phyloP scores from a whole-genome alignment of 2,329 filamentous ascomycete species.

The Sporothrix variecibatus region DNA sequence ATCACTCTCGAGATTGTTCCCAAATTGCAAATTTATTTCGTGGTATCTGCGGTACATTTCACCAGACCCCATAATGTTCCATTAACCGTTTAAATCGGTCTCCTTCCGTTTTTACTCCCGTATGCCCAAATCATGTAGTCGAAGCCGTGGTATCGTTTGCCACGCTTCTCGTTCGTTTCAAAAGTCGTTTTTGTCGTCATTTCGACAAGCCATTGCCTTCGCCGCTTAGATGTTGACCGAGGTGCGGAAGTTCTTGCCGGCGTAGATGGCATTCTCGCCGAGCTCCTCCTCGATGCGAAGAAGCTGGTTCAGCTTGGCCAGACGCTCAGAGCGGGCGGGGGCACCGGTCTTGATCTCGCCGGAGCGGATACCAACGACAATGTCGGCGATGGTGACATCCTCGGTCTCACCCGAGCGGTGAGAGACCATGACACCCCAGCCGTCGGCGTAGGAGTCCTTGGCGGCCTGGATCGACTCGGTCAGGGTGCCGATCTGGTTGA shows the following conservation, averaged over 20 bases:
- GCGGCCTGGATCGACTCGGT: constrained; percentile 98
- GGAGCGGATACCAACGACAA: constrained; percentile 92
- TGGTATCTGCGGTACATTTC: constrained; percentile 26
- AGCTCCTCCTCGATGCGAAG: constrained; percentile 99
- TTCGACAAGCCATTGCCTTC: neutral
- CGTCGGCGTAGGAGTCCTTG: constrained; percentile 94
- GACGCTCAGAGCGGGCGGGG: constrained; percentile 92
- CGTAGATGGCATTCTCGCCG: constrained; percentile 86
- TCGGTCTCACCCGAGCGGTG: constrained; percentile 99
- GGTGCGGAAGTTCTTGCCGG: constrained; percentile 88
- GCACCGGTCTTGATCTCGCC: constrained; percentile 99
- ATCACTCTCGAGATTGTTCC: neutral
- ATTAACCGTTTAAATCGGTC: constrained; percentile 16
- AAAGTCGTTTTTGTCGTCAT: neutral
- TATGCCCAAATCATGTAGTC: neutral
- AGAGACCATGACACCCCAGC: constrained; percentile 99
- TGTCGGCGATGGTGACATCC: constrained; percentile 98
- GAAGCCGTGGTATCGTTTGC: neutral
- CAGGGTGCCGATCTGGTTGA: constrained; percentile 99
- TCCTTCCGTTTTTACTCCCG: constrained; percentile 14
- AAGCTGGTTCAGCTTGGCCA: constrained; percentile 99
- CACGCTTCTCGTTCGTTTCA: constrained; percentile 5
- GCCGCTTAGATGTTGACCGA: constrained; percentile 78
- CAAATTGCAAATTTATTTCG: constrained; percentile 22
- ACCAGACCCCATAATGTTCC: constrained; percentile 22